Evolutionary conservation across 2,329 filamentous ascomycete species (phyloP).

Genomic region (Aspergillus intermedius): DNA sequence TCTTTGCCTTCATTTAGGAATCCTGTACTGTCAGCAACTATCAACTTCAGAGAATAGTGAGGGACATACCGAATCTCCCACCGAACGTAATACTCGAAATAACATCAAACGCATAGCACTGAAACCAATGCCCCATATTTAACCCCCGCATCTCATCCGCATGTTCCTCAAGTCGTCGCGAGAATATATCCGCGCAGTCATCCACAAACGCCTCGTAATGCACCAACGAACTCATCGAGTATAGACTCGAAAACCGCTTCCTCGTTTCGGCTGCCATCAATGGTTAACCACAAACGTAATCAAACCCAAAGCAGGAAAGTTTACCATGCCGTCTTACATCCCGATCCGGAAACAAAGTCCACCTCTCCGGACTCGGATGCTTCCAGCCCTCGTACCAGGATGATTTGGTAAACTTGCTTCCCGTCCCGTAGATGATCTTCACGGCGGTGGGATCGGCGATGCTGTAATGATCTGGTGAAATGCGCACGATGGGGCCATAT

Average conservation of each 20-base stretch:
- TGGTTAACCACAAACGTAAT: not conserved
- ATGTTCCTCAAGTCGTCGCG: constrained; percentile 32
- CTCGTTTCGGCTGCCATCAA: constrained; percentile 21
- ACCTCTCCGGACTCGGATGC: constrained; percentile 22
- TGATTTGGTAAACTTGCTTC: constrained; percentile 35
- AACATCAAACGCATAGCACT: constrained; percentile 36
- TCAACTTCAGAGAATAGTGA: too few relatives aligned
- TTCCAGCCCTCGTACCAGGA: constrained; percentile 31
- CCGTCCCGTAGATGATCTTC: constrained; percentile 39
- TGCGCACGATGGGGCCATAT: constrained; percentile 41
- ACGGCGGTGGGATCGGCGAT: constrained; percentile 37
- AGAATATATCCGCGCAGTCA: constrained; percentile 40
- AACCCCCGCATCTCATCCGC: constrained; percentile 23
- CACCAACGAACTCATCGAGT: constrained; percentile 45
- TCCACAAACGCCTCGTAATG: constrained; percentile 47
- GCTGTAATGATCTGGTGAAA: constrained; percentile 45
- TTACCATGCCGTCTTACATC: constrained; percentile 33
- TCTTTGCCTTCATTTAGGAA: constrained; percentile 45
- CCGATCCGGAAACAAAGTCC: constrained; percentile 28
- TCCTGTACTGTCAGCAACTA: constrained; percentile 27
- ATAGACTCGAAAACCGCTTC: constrained; percentile 40
- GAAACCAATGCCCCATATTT: constrained; percentile 35
- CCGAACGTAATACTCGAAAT: constrained; percentile 47
- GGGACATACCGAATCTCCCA: constrained; percentile 18
- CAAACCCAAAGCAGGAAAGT: not conserved